Evolutionary conservation across 2,329 filamentous ascomycete genomes (phyloP), one percentile per base, ranked within the genome.

Genomic region (Aspergillus sp.): DNA sequence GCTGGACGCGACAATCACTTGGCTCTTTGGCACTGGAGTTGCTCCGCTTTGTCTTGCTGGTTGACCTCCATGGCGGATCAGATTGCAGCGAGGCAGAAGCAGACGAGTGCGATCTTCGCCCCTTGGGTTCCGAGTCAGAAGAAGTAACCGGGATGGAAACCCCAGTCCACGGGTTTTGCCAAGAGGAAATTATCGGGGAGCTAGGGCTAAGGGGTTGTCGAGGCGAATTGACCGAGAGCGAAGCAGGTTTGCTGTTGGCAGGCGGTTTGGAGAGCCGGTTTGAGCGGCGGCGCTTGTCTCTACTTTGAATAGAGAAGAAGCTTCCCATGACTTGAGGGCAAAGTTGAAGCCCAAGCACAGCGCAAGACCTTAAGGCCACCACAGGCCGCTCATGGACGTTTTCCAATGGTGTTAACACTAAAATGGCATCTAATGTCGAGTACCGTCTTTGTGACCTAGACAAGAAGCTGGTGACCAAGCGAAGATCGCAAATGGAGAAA

Each of bases 191-290:
- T 31, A 52, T 46, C 24, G 61, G 56, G n/a, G 63, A 56, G 47
- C 53, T 52, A 2, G 52, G 46, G 20, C 50, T 46, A 32, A 56
- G 52, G 18, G 59, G 47, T 49, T 62, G 58, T 39, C 54, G 57
- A n/a, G 67, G 58, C 20, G 63, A 54, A 29, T 54, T 61, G 18
- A 54, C 45, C 24, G 59, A 53, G 52, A 49, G 58, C 20, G 66
- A 49, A 11, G 54, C 58, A 26, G 66, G 59, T 49, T 65, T 12
- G 36, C 14, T 65, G 49, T 68, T 74, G 12, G 70, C 70, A n/a
- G 69, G 65, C 31, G 74, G 72, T 51, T 77, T 77, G 45, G 75
- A 75, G 39, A 77, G 65, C 56, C 73, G 73, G 54, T 75, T 76
- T 29, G 69, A 68, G 55, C 67, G 70, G 58, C 70, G 70, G 49